These are phyloP conservation scores for Canavalia ensiformis DNA, from an alignment of 306 rosid species.

Conservation along the genomic window DNA sequence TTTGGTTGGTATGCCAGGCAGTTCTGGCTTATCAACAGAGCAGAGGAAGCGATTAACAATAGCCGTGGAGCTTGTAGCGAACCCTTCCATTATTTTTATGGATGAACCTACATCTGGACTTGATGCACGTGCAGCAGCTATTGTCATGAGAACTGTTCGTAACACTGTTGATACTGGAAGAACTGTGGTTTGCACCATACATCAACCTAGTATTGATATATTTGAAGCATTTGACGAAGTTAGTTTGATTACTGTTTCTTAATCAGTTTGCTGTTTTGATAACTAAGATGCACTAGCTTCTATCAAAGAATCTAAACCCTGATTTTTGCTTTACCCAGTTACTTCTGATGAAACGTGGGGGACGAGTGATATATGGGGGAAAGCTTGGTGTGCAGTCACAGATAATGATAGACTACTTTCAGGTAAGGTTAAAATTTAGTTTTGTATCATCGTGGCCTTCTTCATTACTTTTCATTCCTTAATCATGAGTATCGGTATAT, in stretches of 20 bases:
- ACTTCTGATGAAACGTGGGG: conserved; percentile 95
- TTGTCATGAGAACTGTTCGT: conserved; percentile 90
- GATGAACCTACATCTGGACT: conserved; percentile 98
- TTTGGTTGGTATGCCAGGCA: conserved; percentile 92
- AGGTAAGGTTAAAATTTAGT: conserved; percentile 57
- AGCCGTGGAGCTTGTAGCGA: conserved; percentile 95
- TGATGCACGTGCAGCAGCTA: conserved; percentile 95
- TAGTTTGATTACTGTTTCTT: conserved; percentile 36
- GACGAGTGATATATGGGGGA: conserved; percentile 86
- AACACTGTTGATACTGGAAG: conserved; percentile 96
- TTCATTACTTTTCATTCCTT: neutral
- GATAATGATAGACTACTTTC: conserved; percentile 78
- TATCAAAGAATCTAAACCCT: conserved; percentile 37
- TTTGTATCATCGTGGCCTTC: neutral
- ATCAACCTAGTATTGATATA: conserved; percentile 91
- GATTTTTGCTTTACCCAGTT: conserved; percentile 61
- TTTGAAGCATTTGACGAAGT: conserved; percentile 97
- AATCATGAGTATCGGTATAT: conserved; percentile 5
- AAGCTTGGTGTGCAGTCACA: conserved; percentile 80
- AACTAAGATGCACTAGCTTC: conserved; percentile 37
- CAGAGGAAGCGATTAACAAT: conserved; percentile 91
- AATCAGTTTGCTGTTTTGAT: conserved; percentile 25
- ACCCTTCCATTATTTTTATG: conserved; percentile 95
- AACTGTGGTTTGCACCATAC: conserved; percentile 93
- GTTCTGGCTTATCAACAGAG: conserved; percentile 88